These are phyloP conservation scores for Cymbopogon flexuosus DNA, from an alignment of 202 grass and related monocot species.

Conservation along the genomic window DNA sequence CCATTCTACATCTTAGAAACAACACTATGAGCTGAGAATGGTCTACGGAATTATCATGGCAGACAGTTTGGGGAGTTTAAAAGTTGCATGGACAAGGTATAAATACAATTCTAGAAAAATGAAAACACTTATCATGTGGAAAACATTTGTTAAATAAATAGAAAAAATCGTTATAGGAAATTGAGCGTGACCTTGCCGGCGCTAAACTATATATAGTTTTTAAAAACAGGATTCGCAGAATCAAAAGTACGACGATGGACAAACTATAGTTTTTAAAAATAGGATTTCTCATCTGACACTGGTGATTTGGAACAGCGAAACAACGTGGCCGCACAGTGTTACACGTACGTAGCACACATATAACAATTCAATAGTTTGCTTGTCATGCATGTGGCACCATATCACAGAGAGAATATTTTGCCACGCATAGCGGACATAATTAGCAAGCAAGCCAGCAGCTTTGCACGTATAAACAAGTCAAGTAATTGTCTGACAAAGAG, in stretches of 20 bases:
- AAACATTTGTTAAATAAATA: neutral
- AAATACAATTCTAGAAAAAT: neutral
- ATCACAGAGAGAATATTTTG: neutral
- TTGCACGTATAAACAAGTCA: neutral
- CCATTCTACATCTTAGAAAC: no score
- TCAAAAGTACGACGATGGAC: neutral
- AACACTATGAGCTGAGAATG: no score
- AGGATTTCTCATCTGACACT: neutral
- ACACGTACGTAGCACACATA: neutral
- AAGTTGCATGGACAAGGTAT: no score
- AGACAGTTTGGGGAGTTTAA: no score
- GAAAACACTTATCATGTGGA: neutral
- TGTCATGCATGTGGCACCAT: neutral
- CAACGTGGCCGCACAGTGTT: neutral
- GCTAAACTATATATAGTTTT: neutral
- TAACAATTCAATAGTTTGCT: neutral
- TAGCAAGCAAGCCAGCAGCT: neutral
- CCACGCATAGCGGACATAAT: neutral
- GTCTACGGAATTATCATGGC: no score
- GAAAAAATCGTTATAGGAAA: neutral
- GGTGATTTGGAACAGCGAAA: neutral
- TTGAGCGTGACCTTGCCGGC: neutral
- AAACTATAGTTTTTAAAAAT: neutral
- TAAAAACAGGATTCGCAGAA: neutral
- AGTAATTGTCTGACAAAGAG: neutral